These are phyloP conservation scores for Coffea eugenioides DNA, from an alignment of 257 asterid genomes.

Conservation along the genomic window DNA sequence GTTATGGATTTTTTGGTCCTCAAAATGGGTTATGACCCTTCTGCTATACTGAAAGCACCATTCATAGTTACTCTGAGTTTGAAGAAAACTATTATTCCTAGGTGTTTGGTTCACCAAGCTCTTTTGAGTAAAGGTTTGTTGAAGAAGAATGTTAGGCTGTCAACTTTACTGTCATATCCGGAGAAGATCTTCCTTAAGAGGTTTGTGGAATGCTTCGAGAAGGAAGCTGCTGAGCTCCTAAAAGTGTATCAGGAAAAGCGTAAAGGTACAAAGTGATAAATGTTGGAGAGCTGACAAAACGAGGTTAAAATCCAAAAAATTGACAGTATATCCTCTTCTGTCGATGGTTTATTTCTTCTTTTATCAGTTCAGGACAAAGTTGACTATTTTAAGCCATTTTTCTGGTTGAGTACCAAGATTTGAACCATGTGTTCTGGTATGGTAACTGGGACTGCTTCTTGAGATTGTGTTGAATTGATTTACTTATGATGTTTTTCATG, in stretches of 20 bases:
- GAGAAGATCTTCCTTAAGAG: slow-evolving; percentile 13
- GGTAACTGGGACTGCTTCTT: background rate
- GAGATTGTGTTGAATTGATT: background rate
- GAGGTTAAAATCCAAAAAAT: background rate
- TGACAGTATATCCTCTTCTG: background rate
- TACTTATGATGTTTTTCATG: background rate
- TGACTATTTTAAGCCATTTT: background rate
- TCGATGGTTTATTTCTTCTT: background rate
- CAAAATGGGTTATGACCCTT: slow-evolving; percentile 22
- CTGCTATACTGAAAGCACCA: background rate
- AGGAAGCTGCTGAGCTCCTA: slow-evolving; percentile 21
- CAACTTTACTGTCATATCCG: background rate
- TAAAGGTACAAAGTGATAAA: background rate
- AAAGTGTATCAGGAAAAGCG: slow-evolving; percentile 12
- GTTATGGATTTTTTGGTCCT: slow-evolving; percentile 22
- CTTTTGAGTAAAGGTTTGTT: slow-evolving; percentile 15
- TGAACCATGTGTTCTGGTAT: background rate
- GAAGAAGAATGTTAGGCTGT: background rate
- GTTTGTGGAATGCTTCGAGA: slow-evolving; percentile 13
- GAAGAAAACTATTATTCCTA: slow-evolving; percentile 24
- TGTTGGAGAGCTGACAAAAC: background rate
- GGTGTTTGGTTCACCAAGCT: slow-evolving; percentile 15
- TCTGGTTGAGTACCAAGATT: background rate
- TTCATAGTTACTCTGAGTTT: slow-evolving; percentile 3
- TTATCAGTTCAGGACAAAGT: background rate